phyloP scores from a whole-genome alignment of 108 stramenopile genomes.

The Cyclostephanos invisitatus region DNA sequence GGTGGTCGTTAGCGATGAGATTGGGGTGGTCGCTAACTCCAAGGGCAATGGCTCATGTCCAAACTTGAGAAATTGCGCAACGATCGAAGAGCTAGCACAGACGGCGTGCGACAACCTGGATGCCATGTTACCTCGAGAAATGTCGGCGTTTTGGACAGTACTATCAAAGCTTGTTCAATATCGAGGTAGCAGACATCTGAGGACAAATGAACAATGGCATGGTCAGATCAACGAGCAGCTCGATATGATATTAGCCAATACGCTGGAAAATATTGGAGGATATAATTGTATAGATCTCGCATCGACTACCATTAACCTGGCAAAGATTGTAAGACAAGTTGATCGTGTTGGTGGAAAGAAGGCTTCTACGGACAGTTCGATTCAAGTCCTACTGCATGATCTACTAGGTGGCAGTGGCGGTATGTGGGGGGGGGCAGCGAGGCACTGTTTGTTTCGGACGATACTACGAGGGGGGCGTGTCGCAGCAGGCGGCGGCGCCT shows the following conservation, averaged over 20 bases:
- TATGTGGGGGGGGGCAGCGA: not conserved
- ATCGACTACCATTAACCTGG: not conserved
- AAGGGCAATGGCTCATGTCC: no score
- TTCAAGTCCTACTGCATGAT: constrained; percentile 1
- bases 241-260: not conserved
- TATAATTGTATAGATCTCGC: not conserved
- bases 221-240: not conserved
- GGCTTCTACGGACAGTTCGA: not conserved
- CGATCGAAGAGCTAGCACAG: not conserved
- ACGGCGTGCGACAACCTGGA: not conserved
- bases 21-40: no score
- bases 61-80: not conserved
- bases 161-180: not conserved
- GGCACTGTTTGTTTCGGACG: not conserved
- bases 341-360: not conserved
- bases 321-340: constrained; percentile 1
- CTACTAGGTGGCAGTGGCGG: not conserved
- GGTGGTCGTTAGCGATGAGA: no score
- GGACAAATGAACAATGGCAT: not conserved
- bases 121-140: not conserved
- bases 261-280: not conserved
- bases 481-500: not conserved
- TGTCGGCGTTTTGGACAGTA: not conserved
- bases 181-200: not conserved
- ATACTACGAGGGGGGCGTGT: not conserved